Evolutionary conservation across 257 asterid genomes (phyloP).

Genomic region (Solanum piurae): DNA sequence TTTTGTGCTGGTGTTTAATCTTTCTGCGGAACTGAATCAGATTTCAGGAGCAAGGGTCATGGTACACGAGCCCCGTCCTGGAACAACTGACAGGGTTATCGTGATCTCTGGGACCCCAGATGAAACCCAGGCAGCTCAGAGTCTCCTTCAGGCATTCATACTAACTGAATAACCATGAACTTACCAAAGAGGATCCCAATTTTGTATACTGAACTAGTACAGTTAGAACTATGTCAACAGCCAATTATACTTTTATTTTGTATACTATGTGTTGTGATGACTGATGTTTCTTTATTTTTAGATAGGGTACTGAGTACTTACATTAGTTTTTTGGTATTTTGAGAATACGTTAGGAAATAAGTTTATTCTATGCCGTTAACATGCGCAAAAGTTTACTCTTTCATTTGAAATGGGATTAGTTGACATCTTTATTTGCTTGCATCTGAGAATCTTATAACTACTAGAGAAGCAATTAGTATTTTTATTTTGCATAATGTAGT

Average conservation of each 20-base stretch:
- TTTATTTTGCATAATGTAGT: neutral
- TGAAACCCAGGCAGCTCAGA: slow-evolving; percentile 72
- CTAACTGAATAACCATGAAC: slow-evolving; percentile 22
- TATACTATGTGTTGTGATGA: neutral
- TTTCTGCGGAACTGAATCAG: slow-evolving; percentile 13
- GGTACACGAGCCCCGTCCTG: slow-evolving; percentile 42
- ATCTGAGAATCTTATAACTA: neutral
- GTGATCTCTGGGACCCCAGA: slow-evolving; percentile 65
- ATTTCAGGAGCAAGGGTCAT: slow-evolving; percentile 70
- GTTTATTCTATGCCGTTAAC: neutral
- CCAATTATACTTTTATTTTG: neutral
- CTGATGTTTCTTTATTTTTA: neutral
- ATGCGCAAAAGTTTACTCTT: neutral
- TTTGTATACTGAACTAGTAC: neutral
- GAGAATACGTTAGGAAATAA: neutral
- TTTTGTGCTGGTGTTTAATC: neutral
- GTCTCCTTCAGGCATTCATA: slow-evolving; percentile 74
- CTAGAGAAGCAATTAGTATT: neutral
- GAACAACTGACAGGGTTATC: slow-evolving; percentile 34
- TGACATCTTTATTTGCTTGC: neutral
- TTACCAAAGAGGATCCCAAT: neutral
- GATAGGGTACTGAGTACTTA: neutral
- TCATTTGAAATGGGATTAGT: neutral
- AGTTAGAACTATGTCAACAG: neutral
- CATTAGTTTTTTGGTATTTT: neutral